A percentile compares a stretch with the other conserved stretches of the same genome.
phyloP scores from a whole-genome alignment of 371 early-diverging fungal species.

The Mortierella sp. region DNA sequence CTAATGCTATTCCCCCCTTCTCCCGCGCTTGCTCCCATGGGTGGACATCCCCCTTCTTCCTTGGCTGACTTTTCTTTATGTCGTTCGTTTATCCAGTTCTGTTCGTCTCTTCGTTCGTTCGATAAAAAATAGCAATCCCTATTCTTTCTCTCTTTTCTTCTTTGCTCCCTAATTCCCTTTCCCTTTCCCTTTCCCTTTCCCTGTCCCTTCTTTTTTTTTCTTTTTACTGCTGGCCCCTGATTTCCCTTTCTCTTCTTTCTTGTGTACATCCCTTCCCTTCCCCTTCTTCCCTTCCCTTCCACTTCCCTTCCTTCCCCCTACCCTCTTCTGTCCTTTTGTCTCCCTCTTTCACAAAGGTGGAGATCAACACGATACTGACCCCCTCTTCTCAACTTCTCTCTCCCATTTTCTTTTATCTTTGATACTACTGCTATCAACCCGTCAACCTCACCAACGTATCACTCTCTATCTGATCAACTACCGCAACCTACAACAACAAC shows the following conservation, averaged over 20 bases:
- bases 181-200: not conserved
- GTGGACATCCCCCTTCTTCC: not conserved
- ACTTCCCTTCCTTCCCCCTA: not conserved
- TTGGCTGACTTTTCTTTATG: not conserved
- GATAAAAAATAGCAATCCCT: slow-evolving; percentile 12
- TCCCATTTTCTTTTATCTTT: slow-evolving; percentile 3
- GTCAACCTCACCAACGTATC: not conserved
- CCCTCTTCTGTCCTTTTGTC: not conserved
- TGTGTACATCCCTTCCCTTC: not conserved
- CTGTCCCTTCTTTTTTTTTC: not conserved
- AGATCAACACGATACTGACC: slow-evolving; percentile 18
- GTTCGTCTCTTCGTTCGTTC: not conserved
- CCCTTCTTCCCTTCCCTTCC: not conserved
- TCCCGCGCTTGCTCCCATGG: slow-evolving; percentile 8
- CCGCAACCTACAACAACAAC: not conserved
- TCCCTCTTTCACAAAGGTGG: slow-evolving; percentile 1
- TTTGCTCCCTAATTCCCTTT: not conserved
- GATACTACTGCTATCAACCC: not conserved
- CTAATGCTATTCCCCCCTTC: not conserved
- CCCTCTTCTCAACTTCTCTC: not conserved
- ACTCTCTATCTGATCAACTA: slow-evolving; percentile 5
- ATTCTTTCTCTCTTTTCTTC: not conserved
- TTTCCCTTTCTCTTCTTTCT: slow-evolving; percentile 8
- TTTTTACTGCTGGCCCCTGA: slow-evolving; percentile 31
- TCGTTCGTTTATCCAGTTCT: not conserved